Percentiles rank a stretch among this genome's conserved stretches.
phyloP scores from a whole-genome alignment of 768 basidiomycete species.

The Rhizopogon salebrosus region DNA sequence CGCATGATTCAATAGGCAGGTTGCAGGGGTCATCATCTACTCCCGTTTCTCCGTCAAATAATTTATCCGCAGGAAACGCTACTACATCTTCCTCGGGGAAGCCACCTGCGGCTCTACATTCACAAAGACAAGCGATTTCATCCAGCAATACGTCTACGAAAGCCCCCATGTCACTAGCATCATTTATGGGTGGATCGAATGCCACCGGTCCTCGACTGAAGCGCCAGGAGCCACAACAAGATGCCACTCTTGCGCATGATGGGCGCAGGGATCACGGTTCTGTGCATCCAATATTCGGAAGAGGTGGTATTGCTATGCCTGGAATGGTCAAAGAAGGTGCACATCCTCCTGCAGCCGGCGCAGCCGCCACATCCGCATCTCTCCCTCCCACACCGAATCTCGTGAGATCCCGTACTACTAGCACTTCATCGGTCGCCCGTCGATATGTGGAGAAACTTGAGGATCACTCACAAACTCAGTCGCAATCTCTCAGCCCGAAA shows the following conservation, averaged over 20 bases:
- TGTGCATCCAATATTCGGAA: constrained; percentile 75
- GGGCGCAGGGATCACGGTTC: constrained; percentile 46
- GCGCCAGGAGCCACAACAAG: constrained; percentile 65
- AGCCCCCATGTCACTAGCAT: constrained; percentile 65
- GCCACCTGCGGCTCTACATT: constrained; percentile 7
- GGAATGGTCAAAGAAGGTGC: constrained; percentile 43
- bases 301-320: constrained; percentile 71
- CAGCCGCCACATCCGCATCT: neutral
- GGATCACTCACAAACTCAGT: constrained; percentile 28
- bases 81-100: constrained; percentile 1
- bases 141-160: constrained; percentile 19
- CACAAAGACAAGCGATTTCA: constrained; percentile 7
- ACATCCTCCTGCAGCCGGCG: constrained; percentile 3
- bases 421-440: constrained; percentile 30
- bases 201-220: constrained; percentile 72
- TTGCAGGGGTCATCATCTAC: constrained; percentile 11
- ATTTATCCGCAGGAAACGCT: constrained; percentile 9
- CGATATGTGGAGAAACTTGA: constrained; percentile 34
- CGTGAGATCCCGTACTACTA: constrained; percentile 26
- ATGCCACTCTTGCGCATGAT: constrained; percentile 63
- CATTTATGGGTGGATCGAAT: constrained; percentile 70
- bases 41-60: constrained; percentile 6
- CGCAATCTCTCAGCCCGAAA: constrained; percentile 29
- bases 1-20: constrained; percentile 14
- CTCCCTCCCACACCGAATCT: constrained; percentile 12